Percentiles rank a stretch among this genome's conserved stretches.
Conservation (phyloP, 768 basidiomycete genomes). For the Xanthoconium purpureum region DNA sequence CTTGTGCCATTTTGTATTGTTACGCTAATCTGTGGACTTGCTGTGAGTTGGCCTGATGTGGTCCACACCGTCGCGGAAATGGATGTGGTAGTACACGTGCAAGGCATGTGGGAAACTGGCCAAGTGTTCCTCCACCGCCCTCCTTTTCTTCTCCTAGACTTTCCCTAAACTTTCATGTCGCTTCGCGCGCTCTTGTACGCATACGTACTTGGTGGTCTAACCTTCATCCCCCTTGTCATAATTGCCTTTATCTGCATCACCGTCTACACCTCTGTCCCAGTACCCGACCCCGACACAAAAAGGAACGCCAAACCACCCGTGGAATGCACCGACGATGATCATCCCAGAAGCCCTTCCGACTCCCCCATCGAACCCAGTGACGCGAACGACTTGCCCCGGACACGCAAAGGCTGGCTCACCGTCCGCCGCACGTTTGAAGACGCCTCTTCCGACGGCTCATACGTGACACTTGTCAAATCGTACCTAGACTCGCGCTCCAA, state of each 20-base stretch:
- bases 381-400: slow-evolving; percentile 55
- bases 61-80: slow-evolving; percentile 13
- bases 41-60: slow-evolving; percentile 5
- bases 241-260: slow-evolving; percentile 55
- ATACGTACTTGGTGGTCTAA: slow-evolving; percentile 87
- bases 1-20: background rate
- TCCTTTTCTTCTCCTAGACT: background rate
- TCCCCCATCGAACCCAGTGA: slow-evolving; percentile 25
- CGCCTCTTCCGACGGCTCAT: slow-evolving; percentile 56
- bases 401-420: slow-evolving; percentile 80
- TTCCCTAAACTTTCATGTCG: slow-evolving; percentile 39
- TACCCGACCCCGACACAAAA: slow-evolving; percentile 47
- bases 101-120: slow-evolving; percentile 14
- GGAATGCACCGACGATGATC: slow-evolving; percentile 22
- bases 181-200: slow-evolving; percentile 73
- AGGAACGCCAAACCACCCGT: slow-evolving; percentile 37
- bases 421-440: slow-evolving; percentile 80
- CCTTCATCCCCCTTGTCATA: slow-evolving; percentile 80
- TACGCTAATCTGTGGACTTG: background rate
- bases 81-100: slow-evolving; percentile 9
- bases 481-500: slow-evolving; percentile 81
- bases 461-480: slow-evolving; percentile 75
- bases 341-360: slow-evolving; percentile 28
- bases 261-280: slow-evolving; percentile 84
- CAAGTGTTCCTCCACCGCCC: background rate